phyloP scores from a whole-genome alignment of 768 basidiomycete genomes.

The Tremella yokohamensis region DNA sequence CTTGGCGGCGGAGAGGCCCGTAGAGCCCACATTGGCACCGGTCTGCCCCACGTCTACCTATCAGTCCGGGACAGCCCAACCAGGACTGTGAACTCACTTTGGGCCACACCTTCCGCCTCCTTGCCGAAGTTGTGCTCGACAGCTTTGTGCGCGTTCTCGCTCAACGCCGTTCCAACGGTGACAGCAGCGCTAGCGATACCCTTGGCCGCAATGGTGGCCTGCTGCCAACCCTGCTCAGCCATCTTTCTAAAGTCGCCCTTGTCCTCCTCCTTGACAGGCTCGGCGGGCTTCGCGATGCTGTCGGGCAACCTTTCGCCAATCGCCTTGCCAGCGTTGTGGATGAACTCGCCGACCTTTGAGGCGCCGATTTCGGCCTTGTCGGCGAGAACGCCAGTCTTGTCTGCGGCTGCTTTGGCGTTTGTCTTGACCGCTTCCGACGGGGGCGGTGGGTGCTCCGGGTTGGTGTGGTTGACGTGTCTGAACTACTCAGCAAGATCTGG shows the following conservation, averaged over 20 bases:
- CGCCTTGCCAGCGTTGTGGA: conserved; percentile 40
- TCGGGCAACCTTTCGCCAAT: conserved; percentile 34
- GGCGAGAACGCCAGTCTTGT: conserved; percentile 23
- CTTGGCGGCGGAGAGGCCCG: conserved; percentile 27
- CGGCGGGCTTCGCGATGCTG: conserved; percentile 16
- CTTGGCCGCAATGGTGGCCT: conserved; percentile 36
- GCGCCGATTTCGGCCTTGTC: conserved; percentile 28
- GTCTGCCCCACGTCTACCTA: conserved; percentile 38
- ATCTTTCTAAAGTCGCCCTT: conserved; percentile 31
- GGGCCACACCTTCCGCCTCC: conserved; percentile 39
- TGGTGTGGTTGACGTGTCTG: conserved; percentile 29
- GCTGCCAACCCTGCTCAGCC: conserved; percentile 36
- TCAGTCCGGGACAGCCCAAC: not conserved
- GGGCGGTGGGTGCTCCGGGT: conserved; percentile 29
- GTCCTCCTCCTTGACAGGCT: conserved; percentile 28
- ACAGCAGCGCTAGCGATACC: conserved; percentile 34
- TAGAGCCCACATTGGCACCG: conserved; percentile 37
- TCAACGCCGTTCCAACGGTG: conserved; percentile 29
- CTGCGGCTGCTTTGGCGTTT: not conserved
- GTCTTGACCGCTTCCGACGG: conserved; percentile 16
- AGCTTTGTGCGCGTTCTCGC: conserved; percentile 42
- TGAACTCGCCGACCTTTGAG: conserved; percentile 16
- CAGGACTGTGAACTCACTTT: conserved; percentile 28
- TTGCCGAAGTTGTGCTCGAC: conserved; percentile 43
- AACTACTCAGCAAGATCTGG: not conserved